Percentiles rank a stretch among this genome's conserved stretches.
phyloP scores from a whole-genome alignment of 2,329 filamentous ascomycete species.

The Diaporthe capsici region DNA sequence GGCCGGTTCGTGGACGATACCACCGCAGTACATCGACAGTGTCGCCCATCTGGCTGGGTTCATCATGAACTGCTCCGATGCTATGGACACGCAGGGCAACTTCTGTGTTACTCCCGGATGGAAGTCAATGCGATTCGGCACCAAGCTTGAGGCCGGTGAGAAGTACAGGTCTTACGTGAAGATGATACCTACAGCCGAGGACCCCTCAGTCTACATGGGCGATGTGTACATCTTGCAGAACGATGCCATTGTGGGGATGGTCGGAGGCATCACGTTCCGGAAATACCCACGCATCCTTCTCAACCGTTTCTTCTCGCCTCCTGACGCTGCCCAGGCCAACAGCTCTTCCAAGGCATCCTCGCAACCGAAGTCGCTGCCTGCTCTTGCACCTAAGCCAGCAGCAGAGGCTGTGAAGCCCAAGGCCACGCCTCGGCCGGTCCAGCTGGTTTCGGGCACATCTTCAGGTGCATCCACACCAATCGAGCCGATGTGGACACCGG shows the following conservation, averaged over 20 bases:
- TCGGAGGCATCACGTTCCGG: constrained; percentile 1
- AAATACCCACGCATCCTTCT: neutral
- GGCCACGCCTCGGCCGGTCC: constrained; percentile 34
- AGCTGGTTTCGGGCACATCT: constrained; percentile 42
- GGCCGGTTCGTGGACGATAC: neutral
- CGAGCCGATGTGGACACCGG: constrained; percentile 49
- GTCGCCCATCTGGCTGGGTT: neutral
- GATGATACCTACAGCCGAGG: neutral
- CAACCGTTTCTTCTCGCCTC: neutral
- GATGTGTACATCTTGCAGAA: constrained; percentile 18
- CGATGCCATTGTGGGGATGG: neutral
- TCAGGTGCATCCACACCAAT: constrained; percentile 25
- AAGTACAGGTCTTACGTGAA: neutral
- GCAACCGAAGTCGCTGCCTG: neutral
- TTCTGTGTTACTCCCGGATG: constrained; percentile 16
- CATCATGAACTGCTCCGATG: constrained; percentile 11
- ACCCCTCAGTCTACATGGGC: neutral
- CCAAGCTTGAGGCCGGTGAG: neutral
- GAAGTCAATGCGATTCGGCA: constrained; percentile 23
- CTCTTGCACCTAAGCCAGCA: neutral
- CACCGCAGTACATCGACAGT: constrained; percentile 15
- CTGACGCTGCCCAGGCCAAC: neutral
- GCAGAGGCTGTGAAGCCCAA: neutral
- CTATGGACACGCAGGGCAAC: neutral
- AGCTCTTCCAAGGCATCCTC: neutral